A percentile compares a stretch with the other conserved stretches of the same genome.
Conservation (phyloP, 192 early-diverging fungal genomes). For the Coemansia sp. region DNA sequence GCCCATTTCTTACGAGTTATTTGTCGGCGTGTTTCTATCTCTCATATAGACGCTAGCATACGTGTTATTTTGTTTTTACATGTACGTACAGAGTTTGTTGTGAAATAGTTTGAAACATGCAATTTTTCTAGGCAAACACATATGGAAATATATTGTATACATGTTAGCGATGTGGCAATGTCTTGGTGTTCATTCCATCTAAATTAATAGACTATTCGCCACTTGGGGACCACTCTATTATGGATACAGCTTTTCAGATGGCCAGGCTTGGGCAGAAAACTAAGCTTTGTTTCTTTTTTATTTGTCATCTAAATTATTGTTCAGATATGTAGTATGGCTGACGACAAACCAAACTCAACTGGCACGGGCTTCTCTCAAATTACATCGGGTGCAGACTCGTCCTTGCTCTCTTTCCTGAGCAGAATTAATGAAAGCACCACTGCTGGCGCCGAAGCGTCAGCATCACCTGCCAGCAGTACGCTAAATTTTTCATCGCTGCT, state of each 20-base stretch:
- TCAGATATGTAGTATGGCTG: constrained; percentile 22
- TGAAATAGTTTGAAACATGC: neutral
- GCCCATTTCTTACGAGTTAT: neutral
- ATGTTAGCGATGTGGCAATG: too few relatives aligned
- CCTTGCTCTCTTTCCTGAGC: constrained; percentile 13
- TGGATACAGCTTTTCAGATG: too few relatives aligned
- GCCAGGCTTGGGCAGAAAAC: neutral
- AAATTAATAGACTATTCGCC: too few relatives aligned
- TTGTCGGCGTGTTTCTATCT: neutral
- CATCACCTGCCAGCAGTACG: neutral
- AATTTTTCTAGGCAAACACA: too few relatives aligned
- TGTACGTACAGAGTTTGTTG: neutral
- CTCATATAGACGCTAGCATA: neutral
- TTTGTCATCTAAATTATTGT: neutral
- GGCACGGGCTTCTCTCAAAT: constrained; percentile 6
- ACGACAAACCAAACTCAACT: constrained; percentile 7
- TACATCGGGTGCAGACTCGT: constrained; percentile 11
- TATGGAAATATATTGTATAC: too few relatives aligned
- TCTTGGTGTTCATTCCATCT: too few relatives aligned
- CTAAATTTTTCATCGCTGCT: constrained; percentile 29
- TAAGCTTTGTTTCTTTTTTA: neutral
- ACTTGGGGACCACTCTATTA: too few relatives aligned
- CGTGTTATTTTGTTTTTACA: neutral
- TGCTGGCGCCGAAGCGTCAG: neutral
- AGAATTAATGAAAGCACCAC: constrained; percentile 6